Evolutionary conservation across 495 filamentous ascomycete species (phyloP), one percentile per base, ranked within the genome.

Genomic region (Hypoxylon subgilvum): DNA sequence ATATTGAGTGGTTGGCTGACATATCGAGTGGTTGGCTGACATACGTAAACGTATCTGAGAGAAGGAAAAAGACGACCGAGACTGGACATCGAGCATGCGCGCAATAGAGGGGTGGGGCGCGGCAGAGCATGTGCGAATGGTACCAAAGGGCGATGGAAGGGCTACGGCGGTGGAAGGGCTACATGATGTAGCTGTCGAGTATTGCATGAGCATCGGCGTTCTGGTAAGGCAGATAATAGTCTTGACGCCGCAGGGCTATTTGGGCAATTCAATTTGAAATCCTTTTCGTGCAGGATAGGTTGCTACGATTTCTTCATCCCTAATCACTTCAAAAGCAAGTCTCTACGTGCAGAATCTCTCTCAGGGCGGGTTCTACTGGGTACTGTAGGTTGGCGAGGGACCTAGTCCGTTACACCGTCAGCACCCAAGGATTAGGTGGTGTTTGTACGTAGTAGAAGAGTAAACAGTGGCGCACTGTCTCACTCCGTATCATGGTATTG

Each of bases 131-230:
- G 54, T 61, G 41, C 27, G 35, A 41, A 25, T 61, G 51, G 46
- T 61, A 60, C 42, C 52, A 35, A 51, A 17, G 14, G 35, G 51
- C 38, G 23, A 46, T 36, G 36, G 23, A 47, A 17, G 23, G 7
- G 36, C 27, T 51, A 57, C 39, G 35, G 51, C 38, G 23, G 45
- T 36, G 36, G 23, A 47, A 17, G 23, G 7, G 36, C 27, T 51
- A 57, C 39, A n/a, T n/a, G n/a, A 23, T 42, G 58, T 53, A 44
- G 51, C 51, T 39, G n/a, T 44, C 45, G 36, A 51, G 54, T 55
- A 67, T 69, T 65, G 67, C 67, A 69, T 69, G 57, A 69, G 67
- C 67, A 67, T 52, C 27, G 67, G 67, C 67, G 67, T 69, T 69
- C 40, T 18, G 67, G 60, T 51, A 38, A 14, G 34, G n/a, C 39